Conservation (phyloP, 257 asterid species). For the Solanum paucissectum region DNA sequence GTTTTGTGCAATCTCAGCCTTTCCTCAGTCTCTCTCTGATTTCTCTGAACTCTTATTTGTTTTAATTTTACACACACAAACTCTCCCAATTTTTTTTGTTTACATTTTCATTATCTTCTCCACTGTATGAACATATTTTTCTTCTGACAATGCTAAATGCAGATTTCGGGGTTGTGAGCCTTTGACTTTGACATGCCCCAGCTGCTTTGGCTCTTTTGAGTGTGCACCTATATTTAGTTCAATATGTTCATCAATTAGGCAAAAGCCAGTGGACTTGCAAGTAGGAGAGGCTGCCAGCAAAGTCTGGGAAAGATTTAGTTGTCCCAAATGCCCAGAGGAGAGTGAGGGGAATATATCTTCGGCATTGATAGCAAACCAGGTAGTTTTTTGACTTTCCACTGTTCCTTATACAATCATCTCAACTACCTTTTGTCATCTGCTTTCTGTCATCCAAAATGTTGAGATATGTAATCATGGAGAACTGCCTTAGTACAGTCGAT, state of each 20-base stretch:
- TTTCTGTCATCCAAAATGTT: background rate
- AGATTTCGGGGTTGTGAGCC: constrained; percentile 86
- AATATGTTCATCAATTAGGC: constrained; percentile 37
- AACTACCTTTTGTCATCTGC: background rate
- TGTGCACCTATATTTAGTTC: constrained; percentile 65
- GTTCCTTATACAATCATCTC: background rate
- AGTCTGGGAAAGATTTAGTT: constrained; percentile 66
- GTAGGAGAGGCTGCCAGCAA: constrained; percentile 19
- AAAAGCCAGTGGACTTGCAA: constrained; percentile 34
- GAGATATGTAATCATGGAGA: background rate
- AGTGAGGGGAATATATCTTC: constrained; percentile 54
- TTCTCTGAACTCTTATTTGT: background rate
- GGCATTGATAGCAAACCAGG: constrained; percentile 82
- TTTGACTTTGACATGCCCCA: constrained; percentile 72
- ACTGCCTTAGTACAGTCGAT: background rate
- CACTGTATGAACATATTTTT: background rate
- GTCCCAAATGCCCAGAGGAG: constrained; percentile 86
- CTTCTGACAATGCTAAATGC: constrained; percentile 21
- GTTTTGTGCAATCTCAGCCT: background rate
- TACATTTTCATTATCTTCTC: background rate
- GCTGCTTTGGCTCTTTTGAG: constrained; percentile 56
- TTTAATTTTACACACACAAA: background rate
- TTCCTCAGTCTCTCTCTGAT: background rate
- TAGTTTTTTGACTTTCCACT: constrained; percentile 6
- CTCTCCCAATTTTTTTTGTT: background rate